Conservation (phyloP, 495 filamentous ascomycete genomes). For the Venustampulla echinocandica region DNA sequence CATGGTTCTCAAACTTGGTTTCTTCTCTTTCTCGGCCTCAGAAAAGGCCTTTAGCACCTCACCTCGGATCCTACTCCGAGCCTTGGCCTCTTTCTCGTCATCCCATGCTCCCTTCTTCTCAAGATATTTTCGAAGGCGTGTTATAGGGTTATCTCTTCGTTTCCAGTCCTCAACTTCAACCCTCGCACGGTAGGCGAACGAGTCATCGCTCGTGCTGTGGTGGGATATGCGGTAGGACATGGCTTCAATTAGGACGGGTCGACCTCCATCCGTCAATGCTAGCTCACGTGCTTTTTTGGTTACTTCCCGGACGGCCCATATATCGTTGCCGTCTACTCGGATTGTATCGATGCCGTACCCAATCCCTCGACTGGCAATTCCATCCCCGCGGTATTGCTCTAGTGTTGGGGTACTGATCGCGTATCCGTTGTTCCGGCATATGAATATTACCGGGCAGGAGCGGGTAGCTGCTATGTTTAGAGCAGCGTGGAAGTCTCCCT, state of each 20-base stretch:
- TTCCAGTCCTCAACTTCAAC: constrained; percentile 99
- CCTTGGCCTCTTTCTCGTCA: constrained; percentile 70
- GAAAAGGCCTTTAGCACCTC: constrained; percentile 78
- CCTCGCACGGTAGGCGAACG: constrained; percentile 86
- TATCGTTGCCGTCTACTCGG: constrained; percentile 93
- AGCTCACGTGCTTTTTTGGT: constrained; percentile 69
- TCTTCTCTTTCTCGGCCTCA: constrained; percentile 83
- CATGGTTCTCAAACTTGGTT: constrained; percentile 65
- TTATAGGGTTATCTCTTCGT: constrained; percentile 87
- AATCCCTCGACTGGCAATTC: constrained; percentile 88
- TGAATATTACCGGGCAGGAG: constrained; percentile 83
- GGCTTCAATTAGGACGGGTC: constrained; percentile 72
- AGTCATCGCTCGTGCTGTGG: constrained; percentile 96
- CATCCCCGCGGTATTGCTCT: constrained; percentile 95
- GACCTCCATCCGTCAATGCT: constrained; percentile 52
- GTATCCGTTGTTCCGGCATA: constrained; percentile 96
- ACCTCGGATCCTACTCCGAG: constrained; percentile 55
- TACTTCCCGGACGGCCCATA: constrained; percentile 85
- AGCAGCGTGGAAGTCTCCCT: constrained; percentile 96
- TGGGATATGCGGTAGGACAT: constrained; percentile 98
- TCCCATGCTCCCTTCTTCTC: constrained; percentile 75
- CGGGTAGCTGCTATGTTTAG: constrained; percentile 94
- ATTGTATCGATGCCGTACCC: constrained; percentile 98
- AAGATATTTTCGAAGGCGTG: constrained; percentile 84
- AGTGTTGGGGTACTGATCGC: constrained; percentile 91